Base-by-base conservation (phyloP, 2,329 filamentous ascomycete species). In the Beauveria varroae region DNA sequence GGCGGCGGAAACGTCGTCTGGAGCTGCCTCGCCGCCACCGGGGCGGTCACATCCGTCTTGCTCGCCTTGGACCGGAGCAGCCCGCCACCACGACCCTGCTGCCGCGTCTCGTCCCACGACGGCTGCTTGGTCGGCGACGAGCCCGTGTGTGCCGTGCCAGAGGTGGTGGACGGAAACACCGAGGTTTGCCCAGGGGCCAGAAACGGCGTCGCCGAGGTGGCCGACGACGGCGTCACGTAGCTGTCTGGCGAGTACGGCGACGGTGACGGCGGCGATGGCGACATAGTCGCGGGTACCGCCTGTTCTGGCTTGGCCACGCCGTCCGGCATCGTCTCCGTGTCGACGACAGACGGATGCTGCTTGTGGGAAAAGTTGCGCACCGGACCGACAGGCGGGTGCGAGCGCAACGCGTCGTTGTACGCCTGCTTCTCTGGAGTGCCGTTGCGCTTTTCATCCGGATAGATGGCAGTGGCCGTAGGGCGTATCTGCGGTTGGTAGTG, bases 1-100 rank as follows among this genome's bases (percentile, higher is more conserved):
- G 62, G 62, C 40, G 58, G 58, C 18, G 62, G 46, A 60, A 63
- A 63, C 12, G 54, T 53, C 30, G 34, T 61, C 20, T 56, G 58
- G 7, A 63, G 41, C 26, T 58, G 54, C n/a, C 62, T 52, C 12
- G 57, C 24, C 47, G 59, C 62, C 22, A 54, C 54, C 20, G 62
- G 62, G 37, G 53, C 53, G 5, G 54, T 52, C 20, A 53, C 55
- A 30, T 61, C 53, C 34, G 41, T 43, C 53, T 46, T 56, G 53
- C 58, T 46, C 34, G 37, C 24, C 24, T 61, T 65, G 24, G 65
- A 56, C 20, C 64, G 53, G 16, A 55, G 22, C 26, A 60, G 37
- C 5, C 49, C 51, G 18, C 24, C 34, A 10, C 51, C 51, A 26
- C 50, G 47, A 16, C 37, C 47, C 46, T 54, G 43, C 28, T 41